These are phyloP conservation scores for Lithospermum erythrorhizon DNA, from an alignment of 257 asterid genomes.

Conservation along the genomic window DNA sequence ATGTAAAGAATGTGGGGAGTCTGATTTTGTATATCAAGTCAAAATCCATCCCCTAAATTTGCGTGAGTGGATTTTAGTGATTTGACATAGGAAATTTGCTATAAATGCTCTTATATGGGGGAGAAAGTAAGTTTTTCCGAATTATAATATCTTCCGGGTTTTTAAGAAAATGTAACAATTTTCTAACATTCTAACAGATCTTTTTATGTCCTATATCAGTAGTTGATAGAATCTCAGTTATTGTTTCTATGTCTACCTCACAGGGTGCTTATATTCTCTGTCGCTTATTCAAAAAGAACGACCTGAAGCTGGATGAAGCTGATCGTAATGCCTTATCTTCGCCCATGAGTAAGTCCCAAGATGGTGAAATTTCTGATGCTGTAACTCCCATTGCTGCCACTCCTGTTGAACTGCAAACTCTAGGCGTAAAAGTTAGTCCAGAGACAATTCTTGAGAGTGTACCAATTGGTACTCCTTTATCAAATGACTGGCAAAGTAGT, in stretches of 20 bases:
- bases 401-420: slow-evolving; percentile 20
- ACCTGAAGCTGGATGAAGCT: slow-evolving; percentile 49
- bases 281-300: slow-evolving; percentile 74
- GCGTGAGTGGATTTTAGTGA: too few species aligned
- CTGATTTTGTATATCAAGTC: too few species aligned
- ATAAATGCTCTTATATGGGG: too few species aligned
- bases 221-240: background rate
- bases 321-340: slow-evolving; percentile 45
- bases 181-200: too few species aligned
- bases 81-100: too few species aligned
- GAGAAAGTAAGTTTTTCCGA: too few species aligned
- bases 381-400: slow-evolving; percentile 24
- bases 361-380: slow-evolving; percentile 42
- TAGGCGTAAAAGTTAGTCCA: too few species aligned
- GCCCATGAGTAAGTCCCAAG: slow-evolving; percentile 23
- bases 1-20: too few species aligned
- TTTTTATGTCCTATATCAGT: background rate
- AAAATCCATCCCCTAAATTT: too few species aligned
- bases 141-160: background rate
- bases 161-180: too few species aligned
- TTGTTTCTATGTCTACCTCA: slow-evolving; percentile 1
- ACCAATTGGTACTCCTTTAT: slow-evolving; percentile 14
- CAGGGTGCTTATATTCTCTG: slow-evolving; percentile 86
- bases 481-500: slow-evolving; percentile 16
- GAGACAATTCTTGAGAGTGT: slow-evolving; percentile 16